These are phyloP conservation scores for Trichoderma cornu-damae DNA, from an alignment of 2,329 filamentous ascomycete genomes.

Conservation along the genomic window DNA sequence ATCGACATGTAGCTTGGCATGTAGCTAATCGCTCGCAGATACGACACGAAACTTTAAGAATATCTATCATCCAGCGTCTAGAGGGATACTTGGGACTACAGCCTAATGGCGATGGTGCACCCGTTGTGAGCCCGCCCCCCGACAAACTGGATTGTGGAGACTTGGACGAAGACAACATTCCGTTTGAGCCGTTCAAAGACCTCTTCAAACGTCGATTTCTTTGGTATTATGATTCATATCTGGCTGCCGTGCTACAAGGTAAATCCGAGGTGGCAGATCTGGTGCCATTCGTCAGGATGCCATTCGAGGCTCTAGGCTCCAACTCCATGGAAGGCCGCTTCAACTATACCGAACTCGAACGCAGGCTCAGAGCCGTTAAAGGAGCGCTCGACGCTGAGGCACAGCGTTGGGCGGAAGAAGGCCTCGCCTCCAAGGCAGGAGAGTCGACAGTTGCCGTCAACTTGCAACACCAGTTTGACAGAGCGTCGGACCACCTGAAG, in stretches of 20 bases:
- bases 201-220: slow-evolving; percentile 86
- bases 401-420: slow-evolving; percentile 64
- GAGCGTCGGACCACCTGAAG: slow-evolving; percentile 72
- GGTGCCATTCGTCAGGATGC: slow-evolving; percentile 69
- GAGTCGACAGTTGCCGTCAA: slow-evolving; percentile 76
- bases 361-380: slow-evolving; percentile 64
- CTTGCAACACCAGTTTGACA: slow-evolving; percentile 77
- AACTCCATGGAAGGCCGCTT: slow-evolving; percentile 87
- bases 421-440: slow-evolving; percentile 55
- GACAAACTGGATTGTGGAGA: slow-evolving; percentile 42
- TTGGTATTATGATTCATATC: slow-evolving; percentile 92
- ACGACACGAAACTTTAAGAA: slow-evolving; percentile 79
- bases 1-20: too few species aligned
- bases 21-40: slow-evolving; percentile 54
- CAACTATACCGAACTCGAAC: slow-evolving; percentile 69
- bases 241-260: slow-evolving; percentile 63
- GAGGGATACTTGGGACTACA: slow-evolving; percentile 71
- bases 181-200: slow-evolving; percentile 84
- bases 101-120: slow-evolving; percentile 38
- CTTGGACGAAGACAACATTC: slow-evolving; percentile 48
- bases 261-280: slow-evolving; percentile 59
- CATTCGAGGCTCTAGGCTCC: slow-evolving; percentile 64
- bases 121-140: slow-evolving; percentile 19
- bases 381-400: slow-evolving; percentile 67
- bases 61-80: slow-evolving; percentile 79